These are phyloP conservation scores for Pseudozyma flocculosa DNA, from an alignment of 1,284 basidiomycete genomes.

Conservation along the genomic window DNA sequence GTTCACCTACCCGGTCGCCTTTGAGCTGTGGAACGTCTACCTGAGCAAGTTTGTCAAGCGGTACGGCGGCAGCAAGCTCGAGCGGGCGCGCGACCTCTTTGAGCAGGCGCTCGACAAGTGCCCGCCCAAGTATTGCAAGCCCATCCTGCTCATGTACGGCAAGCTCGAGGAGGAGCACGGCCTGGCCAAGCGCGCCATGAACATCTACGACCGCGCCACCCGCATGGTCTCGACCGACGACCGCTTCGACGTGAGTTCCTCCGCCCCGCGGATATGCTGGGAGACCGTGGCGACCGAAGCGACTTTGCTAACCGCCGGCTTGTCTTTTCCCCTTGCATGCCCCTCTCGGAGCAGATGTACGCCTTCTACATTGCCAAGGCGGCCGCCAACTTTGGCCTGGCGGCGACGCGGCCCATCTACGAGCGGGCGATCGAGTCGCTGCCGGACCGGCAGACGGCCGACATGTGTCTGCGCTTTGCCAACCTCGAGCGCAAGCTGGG, in stretches of 20 bases:
- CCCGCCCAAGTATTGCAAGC: conserved; percentile 89
- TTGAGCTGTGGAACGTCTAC: conserved; percentile 99
- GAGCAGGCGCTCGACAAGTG: conserved; percentile 97
- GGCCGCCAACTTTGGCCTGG: conserved; percentile 92
- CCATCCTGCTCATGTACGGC: conserved; percentile 92
- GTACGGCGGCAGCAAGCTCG: conserved; percentile 89
- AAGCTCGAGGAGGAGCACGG: conserved; percentile 92
- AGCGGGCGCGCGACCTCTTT: conserved; percentile 91
- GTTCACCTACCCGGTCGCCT: conserved; percentile 96
- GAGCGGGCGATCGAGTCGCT: conserved; percentile 91
- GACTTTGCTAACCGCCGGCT: no score
- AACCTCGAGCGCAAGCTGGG: conserved; percentile 94
- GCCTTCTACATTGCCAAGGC: conserved; percentile 92
- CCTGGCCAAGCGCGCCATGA: conserved; percentile 92
- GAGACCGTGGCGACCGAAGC: no score
- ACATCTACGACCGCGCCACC: conserved; percentile 89
- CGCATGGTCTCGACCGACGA: conserved; percentile 81
- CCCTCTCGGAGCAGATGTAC: conserved; percentile 71
- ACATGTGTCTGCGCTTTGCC: conserved; percentile 96
- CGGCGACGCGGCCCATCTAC: conserved; percentile 94
- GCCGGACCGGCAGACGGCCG: conserved; percentile 90
- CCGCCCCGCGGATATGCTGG: no score
- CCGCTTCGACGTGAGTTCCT: conserved; percentile 78
- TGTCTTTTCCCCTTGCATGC: no score
- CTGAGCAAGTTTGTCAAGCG: conserved; percentile 94